A percentile compares a stretch with the other conserved stretches of the same genome.
These are phyloP conservation scores for Pythium biforme DNA, from an alignment of 352 stramenopile genomes.

Conservation along the genomic window DNA sequence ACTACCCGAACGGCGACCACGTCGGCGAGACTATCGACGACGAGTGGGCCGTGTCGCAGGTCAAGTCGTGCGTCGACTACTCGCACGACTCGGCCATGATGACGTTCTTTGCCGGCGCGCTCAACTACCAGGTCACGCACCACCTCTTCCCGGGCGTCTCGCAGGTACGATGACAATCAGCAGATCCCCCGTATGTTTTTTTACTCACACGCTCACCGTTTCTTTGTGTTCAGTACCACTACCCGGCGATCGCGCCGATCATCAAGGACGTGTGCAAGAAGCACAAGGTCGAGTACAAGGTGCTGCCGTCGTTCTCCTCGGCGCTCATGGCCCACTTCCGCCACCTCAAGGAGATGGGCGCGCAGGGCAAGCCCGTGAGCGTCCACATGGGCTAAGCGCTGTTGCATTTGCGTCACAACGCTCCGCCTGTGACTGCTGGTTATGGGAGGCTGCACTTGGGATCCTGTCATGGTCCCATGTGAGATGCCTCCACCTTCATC, in stretches of 20 bases:
- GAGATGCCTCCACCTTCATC: too few relatives aligned
- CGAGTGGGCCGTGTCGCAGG: slow-evolving; percentile 92
- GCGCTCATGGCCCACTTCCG: slow-evolving; percentile 85
- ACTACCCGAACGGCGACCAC: slow-evolving; percentile 81
- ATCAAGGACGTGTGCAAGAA: slow-evolving; percentile 92
- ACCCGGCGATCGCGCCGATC: slow-evolving; percentile 91
- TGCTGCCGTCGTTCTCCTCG: slow-evolving; percentile 78
- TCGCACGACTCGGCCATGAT: slow-evolving; percentile 73
- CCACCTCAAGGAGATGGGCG: slow-evolving; percentile 90
- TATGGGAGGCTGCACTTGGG: too few relatives aligned
- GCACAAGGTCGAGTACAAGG: slow-evolving; percentile 92
- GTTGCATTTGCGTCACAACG: too few relatives aligned
- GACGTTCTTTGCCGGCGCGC: slow-evolving; percentile 92
- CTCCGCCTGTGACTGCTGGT: too few relatives aligned
- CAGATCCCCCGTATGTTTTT: neutral
- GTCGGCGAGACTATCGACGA: slow-evolving; percentile 64
- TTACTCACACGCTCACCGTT: neutral
- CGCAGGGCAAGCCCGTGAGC: slow-evolving; percentile 68
- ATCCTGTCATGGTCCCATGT: neutral
- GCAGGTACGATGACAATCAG: slow-evolving; percentile 39
- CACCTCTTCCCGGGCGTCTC: slow-evolving; percentile 92
- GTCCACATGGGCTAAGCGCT: slow-evolving; percentile 85
- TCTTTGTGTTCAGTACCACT: slow-evolving; percentile 78
- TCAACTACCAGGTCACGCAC: slow-evolving; percentile 97
- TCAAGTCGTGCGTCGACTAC: slow-evolving; percentile 96